Base-by-base conservation (phyloP, 164 flowering plant genomes). In the Annona squamosa region DNA sequence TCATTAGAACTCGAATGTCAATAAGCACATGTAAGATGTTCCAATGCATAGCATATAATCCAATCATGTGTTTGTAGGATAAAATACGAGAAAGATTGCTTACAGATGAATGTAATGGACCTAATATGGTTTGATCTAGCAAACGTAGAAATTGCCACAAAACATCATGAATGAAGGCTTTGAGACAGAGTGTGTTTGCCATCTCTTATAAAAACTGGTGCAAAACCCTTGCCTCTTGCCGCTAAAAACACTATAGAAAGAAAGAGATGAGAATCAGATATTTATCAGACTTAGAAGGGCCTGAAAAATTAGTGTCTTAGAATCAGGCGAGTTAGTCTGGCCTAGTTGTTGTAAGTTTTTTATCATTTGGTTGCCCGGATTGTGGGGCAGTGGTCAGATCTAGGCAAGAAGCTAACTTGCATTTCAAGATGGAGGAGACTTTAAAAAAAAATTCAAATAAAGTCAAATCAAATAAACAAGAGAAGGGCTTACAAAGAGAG, bases 141-240 rank as follows among this genome's bases (percentile, higher is more conserved):
- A 78, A 78, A 78, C 80, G 77, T 64, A 74, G 80, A 78, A 78
- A 78, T 78, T 78, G 80, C 80, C 80, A 61, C 77, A 74, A 59
- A 74, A 74, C 80, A 78, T 72, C 37, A 26, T 0, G 37, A 26
- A 26, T 71, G 71, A 18, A 59, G 69, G 74, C 74, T 63, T 67
- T 74, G 80, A 77, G 80, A 74, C 77, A 77, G 80, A 78, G 80
- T 78, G 80, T 75, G 72, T 74, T 78, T 74, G 80, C 80, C 1
- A 18, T 3, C 46, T 46, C 52, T 3, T 46, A 64, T 7, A 4
- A 48, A 7, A 7, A 4, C 1, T 4, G 9, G 52, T 7, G 52
- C 9, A 4, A 48, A 7, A 7, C 52, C 52, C 52, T 1, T 48
- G 1, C 52, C 37, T 26, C 37, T 26, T 26, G 37, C 37, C 37